phyloP scores from a whole-genome alignment of 352 stramenopile genomes.

The Pseudoperonospora humuli region DNA sequence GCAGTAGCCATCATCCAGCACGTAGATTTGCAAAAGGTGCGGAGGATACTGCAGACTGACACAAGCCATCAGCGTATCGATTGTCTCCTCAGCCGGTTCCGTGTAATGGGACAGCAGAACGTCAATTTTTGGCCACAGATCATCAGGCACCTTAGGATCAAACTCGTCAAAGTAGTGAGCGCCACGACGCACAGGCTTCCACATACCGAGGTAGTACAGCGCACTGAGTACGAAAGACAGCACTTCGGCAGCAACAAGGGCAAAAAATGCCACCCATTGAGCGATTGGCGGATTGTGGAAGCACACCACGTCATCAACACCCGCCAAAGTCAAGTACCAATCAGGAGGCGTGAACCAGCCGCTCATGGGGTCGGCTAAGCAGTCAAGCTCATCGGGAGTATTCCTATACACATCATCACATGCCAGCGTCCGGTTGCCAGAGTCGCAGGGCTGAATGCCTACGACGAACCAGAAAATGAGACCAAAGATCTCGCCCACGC shows the following conservation, averaged over 20 bases:
- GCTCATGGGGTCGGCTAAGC: conserved; percentile 42
- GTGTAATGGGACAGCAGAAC: conserved; percentile 77
- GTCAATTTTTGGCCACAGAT: conserved; percentile 82
- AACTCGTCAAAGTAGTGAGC: conserved; percentile 87
- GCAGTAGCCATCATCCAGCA: conserved; percentile 83
- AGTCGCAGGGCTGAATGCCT: conserved; percentile 66
- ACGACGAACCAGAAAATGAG: conserved; percentile 79
- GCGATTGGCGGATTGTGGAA: conserved; percentile 68
- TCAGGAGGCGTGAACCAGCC: conserved; percentile 55
- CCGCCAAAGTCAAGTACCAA: conserved; percentile 72
- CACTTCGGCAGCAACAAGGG: conserved; percentile 54
- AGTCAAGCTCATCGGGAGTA: conserved; percentile 52
- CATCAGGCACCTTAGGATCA: conserved; percentile 68
- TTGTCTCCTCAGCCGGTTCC: conserved; percentile 77
- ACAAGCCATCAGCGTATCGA: conserved; percentile 80
- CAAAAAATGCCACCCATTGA: conserved; percentile 80
- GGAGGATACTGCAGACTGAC: conserved; percentile 86
- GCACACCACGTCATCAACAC: conserved; percentile 64
- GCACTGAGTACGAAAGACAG: conserved; percentile 60
- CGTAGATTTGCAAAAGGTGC: conserved; percentile 79
- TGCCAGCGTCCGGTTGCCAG: conserved; percentile 28
- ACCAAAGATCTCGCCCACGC: conserved; percentile 60
- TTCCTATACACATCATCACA: conserved; percentile 60
- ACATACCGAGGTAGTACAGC: conserved; percentile 87
- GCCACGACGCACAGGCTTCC: conserved; percentile 79